Evolutionary conservation across 192 early-diverging fungal genomes (phyloP), one percentile per base, ranked within the genome.

Genomic region (Kappamyces sp.): DNA sequence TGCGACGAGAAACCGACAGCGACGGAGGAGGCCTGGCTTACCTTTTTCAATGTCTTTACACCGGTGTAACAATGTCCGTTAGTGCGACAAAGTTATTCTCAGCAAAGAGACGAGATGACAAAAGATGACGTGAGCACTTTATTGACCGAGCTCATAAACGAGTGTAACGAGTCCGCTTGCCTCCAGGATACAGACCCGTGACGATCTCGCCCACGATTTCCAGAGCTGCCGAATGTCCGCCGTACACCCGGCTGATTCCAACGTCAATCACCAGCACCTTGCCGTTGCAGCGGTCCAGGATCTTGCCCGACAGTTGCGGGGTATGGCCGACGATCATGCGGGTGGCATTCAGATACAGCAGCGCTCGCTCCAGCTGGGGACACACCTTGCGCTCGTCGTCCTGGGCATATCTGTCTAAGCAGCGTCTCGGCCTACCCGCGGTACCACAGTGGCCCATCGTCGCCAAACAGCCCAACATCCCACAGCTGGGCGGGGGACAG

Each of bases 241-340:
- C 88, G 68, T 88, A 90, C 31, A 67, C 75, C 7, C 50, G 53
- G 38, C 82, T 84, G 39, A 88, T 86, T 14, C 88, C 88, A 29
- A 87, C 83, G 57, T 90, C 88, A 59, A 90, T 82, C 34, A 88
- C 68, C 51, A 81, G 65, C 32, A 84, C 73, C 30, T 69, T 69
- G 9, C 78, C 78, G 37, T 80, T 65, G 64, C 84, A 90, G 0
- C 81, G 69, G 22, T 82, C 76, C 5, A 76, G 60, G 38, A 90
- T 83, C 38, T 72, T 22, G 43, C 53, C 84, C 66, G 14, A 66
- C 0, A 60, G 64, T 54, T 87, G 85, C 8, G 77, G 71, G 0
- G 84, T 88, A 47, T 88, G 86, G 14, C 86, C 87, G 9, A 87
- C 68, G 12, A 89, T 76, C 71, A 90, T 80, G 3, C 86, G 72